Evolutionary conservation across 2,329 filamentous ascomycete species (phyloP), one percentile per base, ranked within the genome.

Genomic region (Rosellinia necatrix): DNA sequence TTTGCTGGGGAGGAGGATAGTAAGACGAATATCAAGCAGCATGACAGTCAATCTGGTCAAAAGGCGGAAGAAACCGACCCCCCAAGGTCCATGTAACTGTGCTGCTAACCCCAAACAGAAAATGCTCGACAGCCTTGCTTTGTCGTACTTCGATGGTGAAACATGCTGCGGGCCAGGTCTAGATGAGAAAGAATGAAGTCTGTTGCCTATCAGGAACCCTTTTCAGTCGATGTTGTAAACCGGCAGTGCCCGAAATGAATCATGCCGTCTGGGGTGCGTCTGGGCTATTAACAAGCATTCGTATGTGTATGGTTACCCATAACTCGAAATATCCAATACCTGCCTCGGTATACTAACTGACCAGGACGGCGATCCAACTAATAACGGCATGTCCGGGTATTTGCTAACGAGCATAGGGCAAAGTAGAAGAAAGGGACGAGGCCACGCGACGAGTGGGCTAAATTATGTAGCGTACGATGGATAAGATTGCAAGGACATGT

Each of bases 371-470:
- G 38, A 30, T 9, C 40, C 32, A 49, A 27, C 46, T 19, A 50
- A 38, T 56, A 38, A 43, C 52, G 53, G 53, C 46, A 46, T 50
- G 32, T 7, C 40, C 46, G 53, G 32, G 12, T 40, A 50, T 24
- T 9, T 22, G 4, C n/a, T 4, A 19, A 17, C 3, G 21, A 44
- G 15, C n/a, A 4, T 6, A 6, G n/a, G n/a, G 27, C 15, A 15
- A 22, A 44, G 40, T 7, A 27, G 22, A 53, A 27, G 38, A 46
- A n/a, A 29, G 43, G 10, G 13, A 56, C 48, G 29, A 56, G 49
- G 52, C 56, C 52, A 59, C 52, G 56, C 51, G 56, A 51, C 43
- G 49, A 52, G 19, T 56, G 52, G 54, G 54, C 44, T 49, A 53
- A 43, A 29, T 48, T 47, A 52, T 56, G n/a, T n/a, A n/a, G n/a